These are phyloP conservation scores for Erodium trifolium DNA, from an alignment of 441 rosid genomes.

Conservation along the genomic window DNA sequence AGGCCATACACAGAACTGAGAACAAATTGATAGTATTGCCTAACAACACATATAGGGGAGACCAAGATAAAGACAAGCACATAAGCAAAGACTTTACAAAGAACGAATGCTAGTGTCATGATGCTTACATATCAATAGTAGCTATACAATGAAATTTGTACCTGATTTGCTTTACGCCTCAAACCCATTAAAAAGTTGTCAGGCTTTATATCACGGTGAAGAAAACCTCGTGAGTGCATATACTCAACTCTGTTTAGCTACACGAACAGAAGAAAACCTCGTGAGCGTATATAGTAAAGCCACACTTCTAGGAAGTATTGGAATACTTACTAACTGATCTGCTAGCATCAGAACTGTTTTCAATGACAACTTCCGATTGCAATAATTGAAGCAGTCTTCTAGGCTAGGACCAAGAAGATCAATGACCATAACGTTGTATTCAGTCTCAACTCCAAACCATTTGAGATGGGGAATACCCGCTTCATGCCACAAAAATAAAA, in stretches of 20 bases:
- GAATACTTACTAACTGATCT: conserved; percentile 72
- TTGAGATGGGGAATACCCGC: conserved; percentile 94
- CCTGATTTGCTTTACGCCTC: conserved; percentile 99
- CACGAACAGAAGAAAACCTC: conserved; percentile 1
- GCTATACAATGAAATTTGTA: conserved; percentile 7
- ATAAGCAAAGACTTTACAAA: neutral
- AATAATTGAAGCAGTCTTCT: conserved; percentile 93
- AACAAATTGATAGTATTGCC: neutral
- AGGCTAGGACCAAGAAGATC: conserved; percentile 98
- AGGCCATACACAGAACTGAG: neutral
- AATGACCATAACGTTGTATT: conserved; percentile 85
- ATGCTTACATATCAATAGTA: no score
- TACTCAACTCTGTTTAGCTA: conserved; percentile 95
- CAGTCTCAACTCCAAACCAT: conserved; percentile 94
- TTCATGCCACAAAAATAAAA: conserved; percentile 28
- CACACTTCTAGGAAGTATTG: neutral
- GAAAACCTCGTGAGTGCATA: conserved; percentile 97
- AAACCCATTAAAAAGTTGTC: conserved; percentile 98
- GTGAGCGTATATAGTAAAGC: no score
- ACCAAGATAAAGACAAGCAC: neutral
- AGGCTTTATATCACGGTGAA: conserved; percentile 98
- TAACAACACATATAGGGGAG: neutral
- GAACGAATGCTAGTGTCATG: neutral
- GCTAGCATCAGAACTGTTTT: conserved; percentile 98
- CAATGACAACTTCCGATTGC: conserved; percentile 77